Evolutionary conservation across 1,139 yeast species (phyloP).

Genomic region (Yamadazyma sp.): DNA sequence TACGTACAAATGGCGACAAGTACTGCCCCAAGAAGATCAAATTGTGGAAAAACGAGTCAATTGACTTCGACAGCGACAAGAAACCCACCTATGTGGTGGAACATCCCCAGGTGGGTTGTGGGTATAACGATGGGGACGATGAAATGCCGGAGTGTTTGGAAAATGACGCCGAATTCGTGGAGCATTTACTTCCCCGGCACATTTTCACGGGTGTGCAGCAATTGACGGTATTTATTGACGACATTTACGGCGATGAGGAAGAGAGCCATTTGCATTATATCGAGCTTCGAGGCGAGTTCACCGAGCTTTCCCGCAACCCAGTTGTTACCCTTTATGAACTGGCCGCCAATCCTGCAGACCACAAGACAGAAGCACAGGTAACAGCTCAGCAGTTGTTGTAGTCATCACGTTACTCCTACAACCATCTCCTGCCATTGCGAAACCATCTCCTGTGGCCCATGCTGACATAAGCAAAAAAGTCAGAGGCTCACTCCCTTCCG

Average conservation of each 20-base stretch:
- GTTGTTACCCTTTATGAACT: conserved; percentile 79
- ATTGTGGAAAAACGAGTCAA: conserved; percentile 64
- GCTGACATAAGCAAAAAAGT: not conserved
- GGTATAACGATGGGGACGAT: conserved; percentile 34
- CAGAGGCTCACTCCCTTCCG: conserved; percentile 1
- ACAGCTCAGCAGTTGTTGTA: not conserved
- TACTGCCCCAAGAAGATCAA: conserved; percentile 70
- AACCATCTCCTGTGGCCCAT: no score
- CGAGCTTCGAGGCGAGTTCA: conserved; percentile 81
- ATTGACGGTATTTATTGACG: conserved; percentile 65
- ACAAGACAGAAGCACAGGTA: conserved; percentile 32
- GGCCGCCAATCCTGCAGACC: conserved; percentile 92
- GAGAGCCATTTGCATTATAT: conserved; percentile 61
- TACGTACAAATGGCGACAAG: conserved; percentile 63
- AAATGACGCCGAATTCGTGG: conserved; percentile 62
- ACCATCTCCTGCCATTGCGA: no score
- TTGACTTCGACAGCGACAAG: conserved; percentile 70
- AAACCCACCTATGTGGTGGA: conserved; percentile 54
- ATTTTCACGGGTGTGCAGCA: conserved; percentile 70
- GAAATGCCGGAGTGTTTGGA: conserved; percentile 32
- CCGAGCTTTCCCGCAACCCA: conserved; percentile 63
- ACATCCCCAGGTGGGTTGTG: conserved; percentile 64
- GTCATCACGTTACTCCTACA: no score
- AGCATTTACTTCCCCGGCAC: conserved; percentile 78
- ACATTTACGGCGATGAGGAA: conserved; percentile 59